Evolutionary conservation across 768 basidiomycete genomes (phyloP), one percentile per base, ranked within the genome.

Genomic region (Tricholoma terreum): DNA sequence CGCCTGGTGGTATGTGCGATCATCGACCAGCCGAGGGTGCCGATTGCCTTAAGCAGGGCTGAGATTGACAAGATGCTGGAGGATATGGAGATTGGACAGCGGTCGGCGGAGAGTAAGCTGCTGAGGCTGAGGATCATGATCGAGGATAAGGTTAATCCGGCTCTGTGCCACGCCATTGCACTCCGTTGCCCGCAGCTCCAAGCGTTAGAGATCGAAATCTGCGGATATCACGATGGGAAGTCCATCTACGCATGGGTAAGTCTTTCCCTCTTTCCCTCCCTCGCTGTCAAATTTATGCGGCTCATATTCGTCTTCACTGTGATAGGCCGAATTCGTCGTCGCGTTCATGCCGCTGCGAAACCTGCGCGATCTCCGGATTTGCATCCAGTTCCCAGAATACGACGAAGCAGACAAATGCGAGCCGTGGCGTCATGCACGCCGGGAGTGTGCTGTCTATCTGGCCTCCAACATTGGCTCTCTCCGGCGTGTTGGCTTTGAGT

Each of bases 171-270:
- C 14, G 57, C 63, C n/a, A 66, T 77, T n/a, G 67, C 67, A 10
- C 42, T 27, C 42, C 60, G 65, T n/a, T 79, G 74, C 58, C 73
- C 74, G 1, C 59, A 60, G 4, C 66, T 79, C 24, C 74, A 77
- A 58, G 61, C 66, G 43, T 55, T 79, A 45, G 77, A 79, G 58
- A 67, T 79, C 15, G 77, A 79, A 60, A 62, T 72, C 3, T 79
- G 77, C 61, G 75, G 75, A 45, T 76, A 77, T 58, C 71, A 71
- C 33, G 73, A 77, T 35, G 74, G 74, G 40, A 74, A 75, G 36
- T 66, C 69, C 4, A 72, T 72, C 7, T 67, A 70, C 48, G 68
- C 73, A 42, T 77, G 77, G 77, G 77, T 77, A 52, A 61, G 72
- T 67, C 50, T 35, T 52, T 33, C 57, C 6, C 17, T 45, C 17